A percentile compares a stretch with the other conserved stretches of the same genome.
phyloP scores from a whole-genome alignment of 1,284 basidiomycete genomes.

The Apiotrichum siamense region DNA sequence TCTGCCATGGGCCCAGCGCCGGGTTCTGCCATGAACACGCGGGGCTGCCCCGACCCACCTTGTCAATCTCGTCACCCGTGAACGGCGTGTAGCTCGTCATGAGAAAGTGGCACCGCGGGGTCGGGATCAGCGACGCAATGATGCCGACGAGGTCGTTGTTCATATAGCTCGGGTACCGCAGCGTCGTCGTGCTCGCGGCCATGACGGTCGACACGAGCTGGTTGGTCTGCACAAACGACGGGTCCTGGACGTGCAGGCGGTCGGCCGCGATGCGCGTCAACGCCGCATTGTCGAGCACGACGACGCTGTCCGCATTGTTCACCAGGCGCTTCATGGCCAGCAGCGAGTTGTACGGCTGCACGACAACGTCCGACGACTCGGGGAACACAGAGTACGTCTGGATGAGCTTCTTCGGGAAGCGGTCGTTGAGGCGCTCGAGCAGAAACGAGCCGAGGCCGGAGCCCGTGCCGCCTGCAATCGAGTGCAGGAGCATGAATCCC shows the following conservation, averaged over 20 bases:
- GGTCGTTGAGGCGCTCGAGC: constrained; percentile 92
- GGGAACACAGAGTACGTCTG: constrained; percentile 99
- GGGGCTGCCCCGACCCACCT: no score
- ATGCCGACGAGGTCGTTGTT: constrained; percentile 99
- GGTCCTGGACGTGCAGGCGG: constrained; percentile 81
- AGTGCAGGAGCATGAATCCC: constrained; percentile 99
- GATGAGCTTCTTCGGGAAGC: constrained; percentile 97
- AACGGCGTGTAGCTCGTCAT: constrained; percentile 99
- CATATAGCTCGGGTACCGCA: constrained; percentile 98
- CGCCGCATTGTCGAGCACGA: constrained; percentile 95
- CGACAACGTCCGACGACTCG: constrained; percentile 88
- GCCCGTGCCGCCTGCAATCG: constrained; percentile 96
- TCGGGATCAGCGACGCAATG: constrained; percentile 93
- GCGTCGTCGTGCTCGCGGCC: constrained; percentile 91
- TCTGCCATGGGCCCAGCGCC: no score
- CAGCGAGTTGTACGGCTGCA: constrained; percentile 95
- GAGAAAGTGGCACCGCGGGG: constrained; percentile 97
- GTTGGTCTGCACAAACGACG: constrained; percentile 91
- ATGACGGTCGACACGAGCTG: constrained; percentile 61
- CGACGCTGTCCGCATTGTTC: constrained; percentile 94
- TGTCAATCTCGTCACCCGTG: constrained; percentile 90
- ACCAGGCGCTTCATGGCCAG: constrained; percentile 91
- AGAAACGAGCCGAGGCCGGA: constrained; percentile 96
- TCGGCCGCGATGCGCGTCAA: constrained; percentile 86
- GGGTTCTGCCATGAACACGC: no score